Conservation (phyloP, 2,329 filamentous ascomycete species). For the Sporothrix variecibatus region DNA sequence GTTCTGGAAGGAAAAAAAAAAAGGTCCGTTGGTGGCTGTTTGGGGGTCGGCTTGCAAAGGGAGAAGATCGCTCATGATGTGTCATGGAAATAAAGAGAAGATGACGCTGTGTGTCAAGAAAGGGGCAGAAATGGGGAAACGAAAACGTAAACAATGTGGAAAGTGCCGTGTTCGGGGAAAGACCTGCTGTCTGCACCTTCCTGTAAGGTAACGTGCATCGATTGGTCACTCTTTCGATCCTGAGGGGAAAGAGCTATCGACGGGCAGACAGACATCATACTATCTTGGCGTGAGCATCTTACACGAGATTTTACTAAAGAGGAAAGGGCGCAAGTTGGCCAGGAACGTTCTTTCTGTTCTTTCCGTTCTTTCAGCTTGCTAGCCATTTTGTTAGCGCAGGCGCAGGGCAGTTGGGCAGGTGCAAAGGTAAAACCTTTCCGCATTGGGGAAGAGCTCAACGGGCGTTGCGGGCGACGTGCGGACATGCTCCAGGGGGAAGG, state of each 20-base stretch:
- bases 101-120: neutral
- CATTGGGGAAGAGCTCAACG: constrained; percentile 5
- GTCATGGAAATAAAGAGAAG: neutral
- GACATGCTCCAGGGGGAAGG: neutral
- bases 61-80: neutral
- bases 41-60: neutral
- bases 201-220: neutral
- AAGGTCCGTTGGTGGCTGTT: neutral
- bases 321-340: neutral
- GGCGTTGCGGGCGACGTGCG: neutral
- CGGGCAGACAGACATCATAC: neutral
- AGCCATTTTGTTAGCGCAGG: neutral
- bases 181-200: neutral
- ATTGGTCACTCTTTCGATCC: neutral
- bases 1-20: neutral
- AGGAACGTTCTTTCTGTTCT: neutral
- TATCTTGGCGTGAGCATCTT: constrained; percentile 5
- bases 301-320: constrained; percentile 9
- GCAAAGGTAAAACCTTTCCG: constrained; percentile 5
- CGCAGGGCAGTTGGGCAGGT: neutral
- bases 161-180: neutral
- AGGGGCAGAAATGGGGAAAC: neutral
- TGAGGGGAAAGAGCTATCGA: neutral
- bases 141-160: neutral
- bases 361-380: neutral